Evolutionary conservation across 1,139 yeast genomes (phyloP), one percentile per base, ranked within the genome.

Genomic region (Diutina ranongensis): DNA sequence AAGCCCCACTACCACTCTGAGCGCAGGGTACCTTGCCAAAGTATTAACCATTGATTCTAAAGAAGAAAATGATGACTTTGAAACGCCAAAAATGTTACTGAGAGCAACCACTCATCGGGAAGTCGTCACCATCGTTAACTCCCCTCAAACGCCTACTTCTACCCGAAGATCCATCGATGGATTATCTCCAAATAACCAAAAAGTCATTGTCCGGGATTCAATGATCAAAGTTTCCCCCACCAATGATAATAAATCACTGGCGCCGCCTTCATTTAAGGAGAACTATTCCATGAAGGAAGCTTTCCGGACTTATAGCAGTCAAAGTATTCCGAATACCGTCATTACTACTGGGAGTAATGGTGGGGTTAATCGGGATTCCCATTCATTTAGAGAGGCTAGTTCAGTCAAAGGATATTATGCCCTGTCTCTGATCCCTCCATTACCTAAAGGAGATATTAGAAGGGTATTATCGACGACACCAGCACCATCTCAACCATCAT

Each of bases 281-380:
- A 35, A 35, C 38, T 35, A 35, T 22, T 18, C 15, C 38, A 35
- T 35, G 38, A 35, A 35, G 38, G 25, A 15, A 13, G 38, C 38
- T 10, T 35, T 35, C 38, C 38, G 38, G 15, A 35, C 38, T 5
- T 19, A 19, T 8, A 35, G 38, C 22, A 10, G 9, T 10, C 28
- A 25, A 10, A 25, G 28, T 25, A 10, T 5, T 25, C 10, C 28
- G 28, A 5, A 5, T 10, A 25, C 28, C 28, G 28, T 25, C 9
- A 10, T 25, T 10, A 10, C 5, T 25, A 25, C n/a, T n/a, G n/a
- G 28, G 9, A 25, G 9, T 10, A 25, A 5, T 10, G 10, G 28
- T 25, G 9, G 5, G 10, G 28, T 25, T 25, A 5, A 25, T 25
- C 28, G 28, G 5, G 28, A 25, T 25, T 25, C 28, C 28, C 5